phyloP scores from a whole-genome alignment of 2,329 filamentous ascomycete genomes.

The Thermoascus crustaceus region DNA sequence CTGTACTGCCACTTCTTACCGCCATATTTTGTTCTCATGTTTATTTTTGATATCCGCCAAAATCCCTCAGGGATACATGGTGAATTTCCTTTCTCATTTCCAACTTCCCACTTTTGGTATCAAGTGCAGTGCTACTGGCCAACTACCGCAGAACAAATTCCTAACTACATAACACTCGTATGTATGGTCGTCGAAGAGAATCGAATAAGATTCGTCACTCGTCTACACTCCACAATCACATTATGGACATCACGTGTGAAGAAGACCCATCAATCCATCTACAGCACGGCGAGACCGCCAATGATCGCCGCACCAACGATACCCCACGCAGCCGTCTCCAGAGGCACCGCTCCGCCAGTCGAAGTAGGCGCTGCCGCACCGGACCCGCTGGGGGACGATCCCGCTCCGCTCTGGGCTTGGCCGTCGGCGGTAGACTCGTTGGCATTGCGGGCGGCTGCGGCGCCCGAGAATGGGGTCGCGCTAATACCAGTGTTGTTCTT shows the following conservation, averaged over 20 bases:
- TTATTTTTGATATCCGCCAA: background rate
- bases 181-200: too few species aligned
- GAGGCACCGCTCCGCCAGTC: conserved; percentile 19
- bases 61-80: background rate
- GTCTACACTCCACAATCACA: background rate
- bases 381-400: conserved; percentile 5
- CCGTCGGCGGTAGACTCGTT: conserved; percentile 35
- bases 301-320: conserved; percentile 26
- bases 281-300: conserved; percentile 26
- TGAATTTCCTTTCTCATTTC: background rate
- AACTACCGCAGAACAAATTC: too few species aligned
- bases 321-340: conserved; percentile 31
- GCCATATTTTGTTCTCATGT: too few species aligned
- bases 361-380: conserved; percentile 13
- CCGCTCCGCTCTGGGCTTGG: conserved; percentile 18
- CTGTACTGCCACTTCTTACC: too few species aligned
- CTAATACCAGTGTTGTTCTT: conserved; percentile 50
- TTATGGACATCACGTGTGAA: background rate
- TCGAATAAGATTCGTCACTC: background rate
- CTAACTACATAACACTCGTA: too few species aligned
- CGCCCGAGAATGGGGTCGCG: conserved; percentile 35
- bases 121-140: too few species aligned
- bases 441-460: conserved; percentile 32
- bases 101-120: background rate
- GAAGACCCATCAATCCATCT: conserved; percentile 7